These are phyloP conservation scores for Talaromyces piceae DNA, from an alignment of 2,329 filamentous ascomycete genomes.

Conservation along the genomic window DNA sequence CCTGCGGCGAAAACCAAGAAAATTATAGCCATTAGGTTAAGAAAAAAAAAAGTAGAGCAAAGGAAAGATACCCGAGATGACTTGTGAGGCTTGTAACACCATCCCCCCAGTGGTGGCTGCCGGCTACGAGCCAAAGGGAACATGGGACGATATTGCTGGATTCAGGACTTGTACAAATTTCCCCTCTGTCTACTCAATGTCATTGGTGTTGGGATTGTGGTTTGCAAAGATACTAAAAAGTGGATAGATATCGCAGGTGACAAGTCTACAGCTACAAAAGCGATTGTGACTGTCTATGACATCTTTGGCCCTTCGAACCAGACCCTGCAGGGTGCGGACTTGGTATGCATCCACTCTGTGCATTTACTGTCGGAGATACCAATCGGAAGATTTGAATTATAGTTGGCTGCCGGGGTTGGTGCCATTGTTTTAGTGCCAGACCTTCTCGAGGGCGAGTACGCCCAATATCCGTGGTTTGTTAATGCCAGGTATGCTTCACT, in stretches of 20 bases:
- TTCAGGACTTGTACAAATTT: neutral
- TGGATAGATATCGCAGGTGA: neutral
- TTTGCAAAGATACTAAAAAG: neutral
- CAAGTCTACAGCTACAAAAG: constrained; percentile 35
- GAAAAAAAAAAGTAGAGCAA: no score
- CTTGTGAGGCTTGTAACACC: neutral
- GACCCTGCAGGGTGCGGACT: constrained; percentile 58
- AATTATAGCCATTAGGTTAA: no score
- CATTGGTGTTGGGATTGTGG: neutral
- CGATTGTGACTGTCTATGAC: constrained; percentile 47
- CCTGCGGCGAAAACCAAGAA: no score
- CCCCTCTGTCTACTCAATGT: neutral
- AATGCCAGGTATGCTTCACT: neutral
- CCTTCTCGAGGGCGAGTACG: constrained; percentile 38
- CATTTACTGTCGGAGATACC: constrained; percentile 55
- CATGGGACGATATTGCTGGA: neutral
- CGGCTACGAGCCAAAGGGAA: neutral
- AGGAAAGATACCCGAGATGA: neutral
- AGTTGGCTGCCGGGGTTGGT: neutral
- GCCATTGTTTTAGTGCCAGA: constrained; percentile 35
- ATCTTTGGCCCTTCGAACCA: constrained; percentile 59
- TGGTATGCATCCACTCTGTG: constrained; percentile 30
- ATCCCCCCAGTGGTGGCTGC: neutral
- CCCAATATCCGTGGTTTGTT: constrained; percentile 40
- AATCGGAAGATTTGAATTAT: constrained; percentile 31